phyloP scores from a whole-genome alignment of 176 grass and related monocot species.

The Cenchrus purpureus region DNA sequence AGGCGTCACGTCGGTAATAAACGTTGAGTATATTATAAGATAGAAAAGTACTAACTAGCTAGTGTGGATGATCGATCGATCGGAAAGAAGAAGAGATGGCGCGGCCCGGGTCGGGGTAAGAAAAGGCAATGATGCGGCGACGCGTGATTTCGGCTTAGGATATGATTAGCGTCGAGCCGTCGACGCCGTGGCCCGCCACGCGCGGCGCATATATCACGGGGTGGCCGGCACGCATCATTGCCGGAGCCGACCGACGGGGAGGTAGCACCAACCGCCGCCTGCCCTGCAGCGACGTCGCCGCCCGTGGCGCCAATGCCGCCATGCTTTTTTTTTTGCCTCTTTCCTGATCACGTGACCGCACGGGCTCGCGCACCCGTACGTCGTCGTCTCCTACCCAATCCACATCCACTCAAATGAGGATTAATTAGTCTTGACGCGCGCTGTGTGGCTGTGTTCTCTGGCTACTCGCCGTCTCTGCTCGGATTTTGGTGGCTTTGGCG shows the following conservation, averaged over 20 bases:
- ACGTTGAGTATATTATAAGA: background rate
- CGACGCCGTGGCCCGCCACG: background rate
- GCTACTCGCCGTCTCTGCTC: too few species aligned
- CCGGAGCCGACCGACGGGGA: background rate
- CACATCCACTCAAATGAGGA: background rate
- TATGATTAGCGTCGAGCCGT: background rate
- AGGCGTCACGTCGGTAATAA: too few species aligned
- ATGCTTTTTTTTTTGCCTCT: background rate
- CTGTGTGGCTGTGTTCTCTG: background rate
- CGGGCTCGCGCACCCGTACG: background rate
- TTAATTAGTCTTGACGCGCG: background rate
- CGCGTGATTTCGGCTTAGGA: slow-evolving; percentile 10
- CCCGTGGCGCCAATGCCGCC: background rate
- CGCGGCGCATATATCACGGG: too few species aligned
- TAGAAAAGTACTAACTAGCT: too few species aligned
- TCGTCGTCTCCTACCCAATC: background rate
- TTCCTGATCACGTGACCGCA: background rate
- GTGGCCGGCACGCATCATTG: slow-evolving; percentile 9
- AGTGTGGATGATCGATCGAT: background rate
- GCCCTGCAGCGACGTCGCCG: too few species aligned
- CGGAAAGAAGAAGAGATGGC: background rate
- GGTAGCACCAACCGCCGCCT: background rate
- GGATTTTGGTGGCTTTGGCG: background rate
- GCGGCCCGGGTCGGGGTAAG: too few species aligned
- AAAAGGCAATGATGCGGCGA: background rate